These are phyloP conservation scores for Arabis hirsuta DNA, from an alignment of 345 rosid genomes.

Conservation along the genomic window DNA sequence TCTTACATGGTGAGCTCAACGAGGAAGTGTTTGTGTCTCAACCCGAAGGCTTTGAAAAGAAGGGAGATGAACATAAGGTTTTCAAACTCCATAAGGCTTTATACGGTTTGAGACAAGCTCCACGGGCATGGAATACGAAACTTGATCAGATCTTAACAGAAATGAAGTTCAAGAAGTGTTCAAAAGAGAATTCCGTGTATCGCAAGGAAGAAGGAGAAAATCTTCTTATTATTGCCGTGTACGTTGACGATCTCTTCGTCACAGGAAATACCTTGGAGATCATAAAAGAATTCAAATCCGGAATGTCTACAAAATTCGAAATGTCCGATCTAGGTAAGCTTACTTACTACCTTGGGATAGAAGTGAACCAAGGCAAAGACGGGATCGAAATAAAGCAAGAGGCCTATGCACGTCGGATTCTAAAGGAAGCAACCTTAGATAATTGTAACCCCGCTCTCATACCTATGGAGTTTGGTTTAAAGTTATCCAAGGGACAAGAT, in stretches of 20 bases:
- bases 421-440: too few species aligned
- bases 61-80: slow-evolving; percentile 3
- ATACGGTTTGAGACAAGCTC: slow-evolving; percentile 3
- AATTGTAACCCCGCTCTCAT: too few species aligned
- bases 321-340: neutral
- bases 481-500: too few species aligned
- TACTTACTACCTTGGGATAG: too few species aligned
- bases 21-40: neutral
- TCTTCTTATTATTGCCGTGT: neutral
- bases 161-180: neutral
- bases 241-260: neutral
- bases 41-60: slow-evolving; percentile 5
- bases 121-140: slow-evolving; percentile 6
- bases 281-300: neutral
- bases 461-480: too few species aligned
- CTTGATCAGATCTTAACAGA: neutral
- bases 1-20: neutral
- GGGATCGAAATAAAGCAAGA: too few species aligned
- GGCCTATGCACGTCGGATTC: too few species aligned
- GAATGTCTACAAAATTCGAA: neutral
- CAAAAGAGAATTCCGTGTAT: neutral
- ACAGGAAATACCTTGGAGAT: neutral
- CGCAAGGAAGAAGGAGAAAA: neutral
- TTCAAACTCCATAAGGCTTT: neutral
- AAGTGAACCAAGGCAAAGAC: too few species aligned